Base-by-base conservation (phyloP, 176 grass and related monocot genomes). In the Triticum timopheevii region DNA sequence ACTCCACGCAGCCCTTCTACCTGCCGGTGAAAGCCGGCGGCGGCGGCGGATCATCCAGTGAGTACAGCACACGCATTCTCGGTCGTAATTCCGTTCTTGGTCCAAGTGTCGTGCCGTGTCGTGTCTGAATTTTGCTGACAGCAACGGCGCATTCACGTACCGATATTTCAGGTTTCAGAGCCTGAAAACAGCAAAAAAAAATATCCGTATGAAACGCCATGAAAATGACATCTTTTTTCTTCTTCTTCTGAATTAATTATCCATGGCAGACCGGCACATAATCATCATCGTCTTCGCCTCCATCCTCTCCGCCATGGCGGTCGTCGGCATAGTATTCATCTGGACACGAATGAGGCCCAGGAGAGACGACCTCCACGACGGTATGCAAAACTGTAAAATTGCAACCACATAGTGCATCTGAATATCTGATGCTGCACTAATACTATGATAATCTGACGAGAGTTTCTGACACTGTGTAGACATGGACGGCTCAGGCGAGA, bases 1-100 rank as follows among this genome's bases (percentile, higher is more conserved):
- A 97, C 90, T 97, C 95, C 2, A 93, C 88, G 68, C 78, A 47
- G 59, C 90, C 90, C 17, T 97, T 97, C 87, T 97, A 97, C 85
- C 30, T 94, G 84, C 8, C 88, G n/a, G 65, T 66, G 0, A 70
- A 52, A 58, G 28, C 49, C 2, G 49, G 0, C 31, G 23, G 19
- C 59, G 52, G 56, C 23, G 83, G 47, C 44, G 38, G 86, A 3
- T 86, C 92, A 31, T 91, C 95, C 35, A 20, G 89, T 90, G 78
- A 89, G 52, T 88, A 9, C 68, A 76, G 0, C 1, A 47, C 44
- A 30, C 13, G 20, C 15, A 39, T 61, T 78, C 50, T 39, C 24
- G 30, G 36, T 23, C 36, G 31, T 58, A 19, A 13, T 68, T 15
- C 30, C 7, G 25, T 47, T 74, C 34, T 52, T 65, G 72, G 31